Evolutionary conservation across 805 yeast species (phyloP), one percentile per base, ranked within the genome.

Genomic region (Maudiozyma serrabonitensis): DNA sequence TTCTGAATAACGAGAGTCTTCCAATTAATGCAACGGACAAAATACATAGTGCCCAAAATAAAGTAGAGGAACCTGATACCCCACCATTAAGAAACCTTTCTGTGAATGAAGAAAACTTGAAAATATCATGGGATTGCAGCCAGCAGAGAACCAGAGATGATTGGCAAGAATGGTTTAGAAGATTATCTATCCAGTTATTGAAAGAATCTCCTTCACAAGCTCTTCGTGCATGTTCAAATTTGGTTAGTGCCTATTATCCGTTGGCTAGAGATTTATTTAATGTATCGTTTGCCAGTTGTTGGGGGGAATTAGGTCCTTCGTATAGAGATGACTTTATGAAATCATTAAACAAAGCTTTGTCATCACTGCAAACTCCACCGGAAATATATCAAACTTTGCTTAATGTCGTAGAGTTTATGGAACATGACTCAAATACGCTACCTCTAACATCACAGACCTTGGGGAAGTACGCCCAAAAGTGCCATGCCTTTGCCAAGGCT

Each of bases 401-500:
- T 56, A 90, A 91, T 55, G 71, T 93, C 50, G 95, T 96, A 0
- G 99, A 93, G 65, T 93, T 86, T 61, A 84, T 93, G 93, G 99
- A 93, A 62, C 98, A 91, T 59, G 97, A 91, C 66, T 97, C 89
- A 57, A 90, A 89, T 59, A 86, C 96, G 0, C 73, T 93, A 51
- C 97, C 97, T 0, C 85, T 93, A 41, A 84, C 95, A 34, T 86
- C 87, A n/a, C 80, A 90, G 4, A 86, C 95, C 0, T 71, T 93
- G 52, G 95, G 97, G 3, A 88, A 83, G 56, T 91, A 89, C 62
- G 96, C 98, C 3, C 95, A 87, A 61, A 75, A 93, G 53, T 87
- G 96, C 55, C 99, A 95, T 67, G 98, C 97, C 1, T 95, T 87
- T 68, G 99, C 99, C 3, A 93, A 95, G 61, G 96, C 98, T 0